Evolutionary conservation across 2,329 filamentous ascomycete species (phyloP), one percentile per base, ranked within the genome.

Genomic region (Sclerotinia sclerotiorum): DNA sequence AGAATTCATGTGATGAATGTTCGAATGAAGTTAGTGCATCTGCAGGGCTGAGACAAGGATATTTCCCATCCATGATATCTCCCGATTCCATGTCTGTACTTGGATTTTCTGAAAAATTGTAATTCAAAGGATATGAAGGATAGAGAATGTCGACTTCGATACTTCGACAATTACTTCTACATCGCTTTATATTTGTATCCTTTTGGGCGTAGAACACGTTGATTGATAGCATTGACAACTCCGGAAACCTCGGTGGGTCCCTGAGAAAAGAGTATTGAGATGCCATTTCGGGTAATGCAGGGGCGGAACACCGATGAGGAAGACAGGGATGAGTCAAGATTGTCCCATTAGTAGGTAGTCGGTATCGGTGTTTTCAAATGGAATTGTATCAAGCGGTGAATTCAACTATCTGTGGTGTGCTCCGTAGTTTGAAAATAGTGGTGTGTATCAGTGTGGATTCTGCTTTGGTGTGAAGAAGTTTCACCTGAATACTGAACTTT

Each of bases 141-240:
- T 69, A 72, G 57, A 72, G 64, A 42, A 74, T 54, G 15, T 62
- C 27, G 5, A 75, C 68, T 42, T 74, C 69, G 51, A 75, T 73
- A n/a, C 32, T 70, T 39, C 64, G 66, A 65, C 73, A 75, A 68
- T 75, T 75, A 61, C 68, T 73, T 58, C 63, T 70, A 54, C 70
- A 70, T 27, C 69, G 29, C 32, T 60, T 67, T 67, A 67, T 67
- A 61, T 52, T 27, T 49, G 11, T 39, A 29, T 24, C n/a, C 15
- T 32, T 61, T 39, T 60, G 52, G n/a, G 10, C 27, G 46, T 69
- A 73, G 42, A 73, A 71, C 61, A 75, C n/a, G 58, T 73, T 73
- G 5, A 72, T 65, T 17, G 54, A 67, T n/a, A 60, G 29, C 17
- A 24, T 60, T 19, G 54, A 27, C 13, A 57, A 67, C 64, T 67